These are phyloP conservation scores for Passalora sequoiae DNA, from an alignment of 2,329 filamentous ascomycete genomes.

Conservation along the genomic window DNA sequence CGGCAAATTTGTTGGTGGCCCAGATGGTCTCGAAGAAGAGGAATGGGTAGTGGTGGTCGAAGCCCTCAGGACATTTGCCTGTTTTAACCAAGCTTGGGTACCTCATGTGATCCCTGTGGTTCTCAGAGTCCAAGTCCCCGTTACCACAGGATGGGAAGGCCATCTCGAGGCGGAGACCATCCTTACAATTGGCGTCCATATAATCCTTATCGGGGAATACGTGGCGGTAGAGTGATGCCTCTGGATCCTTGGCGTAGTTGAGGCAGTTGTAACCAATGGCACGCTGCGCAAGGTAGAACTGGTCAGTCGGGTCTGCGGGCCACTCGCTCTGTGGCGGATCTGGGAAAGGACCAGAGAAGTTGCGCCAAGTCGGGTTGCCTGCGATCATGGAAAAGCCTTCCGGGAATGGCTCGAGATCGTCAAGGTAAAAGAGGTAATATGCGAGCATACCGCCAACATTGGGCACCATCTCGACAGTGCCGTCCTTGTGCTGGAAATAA, in stretches of 20 bases:
- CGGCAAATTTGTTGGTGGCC: constrained; percentile 62
- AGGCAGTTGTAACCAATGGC: constrained; percentile 94
- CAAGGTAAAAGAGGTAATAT: constrained; percentile 79
- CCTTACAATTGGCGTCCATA: constrained; percentile 73
- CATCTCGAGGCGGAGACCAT: constrained; percentile 76
- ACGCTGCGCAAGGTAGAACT: constrained; percentile 68
- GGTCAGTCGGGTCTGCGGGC: constrained; percentile 60
- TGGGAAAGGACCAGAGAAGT: constrained; percentile 65
- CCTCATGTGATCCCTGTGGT: constrained; percentile 63
- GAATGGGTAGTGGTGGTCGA: constrained; percentile 62
- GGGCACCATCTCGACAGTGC: constrained; percentile 62
- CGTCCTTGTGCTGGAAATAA: constrained; percentile 69
- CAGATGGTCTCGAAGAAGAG: constrained; percentile 86
- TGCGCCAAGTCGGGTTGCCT: constrained; percentile 62
- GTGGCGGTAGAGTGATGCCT: constrained; percentile 75
- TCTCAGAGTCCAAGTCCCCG: constrained; percentile 52
- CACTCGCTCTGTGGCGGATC: constrained; percentile 67
- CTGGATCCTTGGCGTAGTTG: constrained; percentile 64
- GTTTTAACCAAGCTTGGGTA: constrained; percentile 73
- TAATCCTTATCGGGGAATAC: constrained; percentile 72
- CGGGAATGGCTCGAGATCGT: constrained; percentile 66
- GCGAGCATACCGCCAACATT: constrained; percentile 80
- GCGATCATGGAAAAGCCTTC: constrained; percentile 75
- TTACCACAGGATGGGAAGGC: constrained; percentile 88
- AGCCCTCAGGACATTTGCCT: constrained; percentile 68